These are phyloP conservation scores for Colletotrichum brevisporum DNA, from an alignment of 2,329 filamentous ascomycete genomes.

Conservation along the genomic window DNA sequence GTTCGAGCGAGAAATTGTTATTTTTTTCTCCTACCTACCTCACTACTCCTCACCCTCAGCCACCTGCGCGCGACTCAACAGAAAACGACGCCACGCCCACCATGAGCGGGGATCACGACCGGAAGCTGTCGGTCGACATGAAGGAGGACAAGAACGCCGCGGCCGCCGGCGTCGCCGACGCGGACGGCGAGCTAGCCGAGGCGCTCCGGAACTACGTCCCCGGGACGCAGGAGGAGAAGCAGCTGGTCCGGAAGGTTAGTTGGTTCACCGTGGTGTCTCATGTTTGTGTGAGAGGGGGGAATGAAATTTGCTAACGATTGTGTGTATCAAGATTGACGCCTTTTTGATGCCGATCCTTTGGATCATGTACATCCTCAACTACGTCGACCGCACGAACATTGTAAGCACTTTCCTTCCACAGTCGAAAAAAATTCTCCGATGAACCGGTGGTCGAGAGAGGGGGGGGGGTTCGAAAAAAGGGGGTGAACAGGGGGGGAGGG, in stretches of 20 bases:
- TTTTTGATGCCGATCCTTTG: slow-evolving; percentile 22
- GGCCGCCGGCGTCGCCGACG: slow-evolving; percentile 8
- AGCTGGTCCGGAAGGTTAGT: slow-evolving; percentile 39
- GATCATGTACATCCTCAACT: slow-evolving; percentile 47
- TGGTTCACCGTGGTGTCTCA: neutral
- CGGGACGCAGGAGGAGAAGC: slow-evolving; percentile 43
- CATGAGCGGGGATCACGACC: slow-evolving; percentile 23
- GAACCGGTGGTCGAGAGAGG: neutral
- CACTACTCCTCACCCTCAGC: neutral
- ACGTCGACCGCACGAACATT: slow-evolving; percentile 49
- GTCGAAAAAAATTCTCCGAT: too few species aligned
- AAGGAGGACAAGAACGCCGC: slow-evolving; percentile 39
- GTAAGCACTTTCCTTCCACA: slow-evolving; percentile 35
- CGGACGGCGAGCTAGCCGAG: slow-evolving; percentile 44
- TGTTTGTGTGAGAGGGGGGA: too few species aligned
- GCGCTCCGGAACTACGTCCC: slow-evolving; percentile 48
- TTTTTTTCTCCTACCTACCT: neutral
- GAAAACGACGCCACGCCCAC: slow-evolving; percentile 1
- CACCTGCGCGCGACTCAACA: neutral
- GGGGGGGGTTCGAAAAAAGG: neutral
- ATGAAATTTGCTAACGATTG: neutral
- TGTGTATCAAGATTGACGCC: slow-evolving; percentile 33
- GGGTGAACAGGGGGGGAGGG: neutral
- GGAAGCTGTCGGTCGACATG: slow-evolving; percentile 39
- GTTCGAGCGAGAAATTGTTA: neutral